Evolutionary conservation across 768 basidiomycete genomes (phyloP), one percentile per base, ranked within the genome.

Genomic region (Suillus fuscotomentosus): DNA sequence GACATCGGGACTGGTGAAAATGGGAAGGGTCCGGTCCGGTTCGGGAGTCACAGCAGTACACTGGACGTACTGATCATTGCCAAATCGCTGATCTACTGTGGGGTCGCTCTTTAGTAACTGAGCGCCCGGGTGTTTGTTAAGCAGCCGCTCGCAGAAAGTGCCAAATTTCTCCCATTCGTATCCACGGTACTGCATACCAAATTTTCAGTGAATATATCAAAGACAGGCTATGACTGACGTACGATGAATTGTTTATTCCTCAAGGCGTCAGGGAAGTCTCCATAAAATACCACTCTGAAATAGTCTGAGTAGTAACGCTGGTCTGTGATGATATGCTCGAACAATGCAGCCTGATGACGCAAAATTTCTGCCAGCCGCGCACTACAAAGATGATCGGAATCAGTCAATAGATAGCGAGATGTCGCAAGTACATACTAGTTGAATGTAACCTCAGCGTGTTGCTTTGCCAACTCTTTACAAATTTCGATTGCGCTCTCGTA

Each of bases 401-500:
- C 63, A 61, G 63, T 61, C 51, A 36, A 59, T n/a, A 38, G 15
- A 60, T 1, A 62, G 56, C 39, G 34, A 24, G 15, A 3, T 22
- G 14, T 65, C 50, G 47, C 20, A 36, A 41, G 36, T 43, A 71
- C 90, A 53, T 79, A 95, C 90, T 95, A 95, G 75, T 96, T 92
- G 81, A 92, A 97, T 7, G 95, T 94, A 61, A 94, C 84, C 73
- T 90, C 88, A 17, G 91, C 85, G 78, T 98, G 96, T 74, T 98
- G 95, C 65, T 80, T 86, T 15, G 90, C 90, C 31, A 99, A 79
- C 70, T 98, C 97, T 77, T 92, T 93, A 79, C 94, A 96, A 57
- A 98, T 91, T 55, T 94, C 91, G 63, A 97, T 88, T 3, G 95
- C 97, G 60, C 86, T 90, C 76, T 99, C 97, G 86, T 94, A 99